These are phyloP conservation scores for Diaporthe nobilis DNA, from an alignment of 2,329 filamentous ascomycete genomes.

Conservation along the genomic window DNA sequence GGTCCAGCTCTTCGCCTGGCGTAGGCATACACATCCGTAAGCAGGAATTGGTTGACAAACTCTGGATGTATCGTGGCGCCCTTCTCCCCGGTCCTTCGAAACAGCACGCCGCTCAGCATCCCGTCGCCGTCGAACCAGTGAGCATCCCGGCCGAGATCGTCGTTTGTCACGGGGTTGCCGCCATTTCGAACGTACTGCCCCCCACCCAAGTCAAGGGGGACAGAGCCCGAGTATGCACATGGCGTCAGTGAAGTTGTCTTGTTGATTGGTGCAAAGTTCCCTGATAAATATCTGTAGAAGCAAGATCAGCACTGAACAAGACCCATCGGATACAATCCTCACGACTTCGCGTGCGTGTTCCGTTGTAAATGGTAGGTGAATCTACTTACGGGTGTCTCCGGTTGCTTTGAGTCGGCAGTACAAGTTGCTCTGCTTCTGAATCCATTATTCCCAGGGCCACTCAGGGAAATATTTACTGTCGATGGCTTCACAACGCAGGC, in stretches of 20 bases:
- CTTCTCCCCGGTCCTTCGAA: slow-evolving; percentile 59
- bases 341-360: too few relatives aligned
- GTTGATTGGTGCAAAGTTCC: slow-evolving; percentile 79
- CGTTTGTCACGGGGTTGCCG: slow-evolving; percentile 75
- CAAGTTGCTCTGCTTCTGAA: slow-evolving; percentile 3
- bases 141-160: slow-evolving; percentile 71
- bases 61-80: slow-evolving; percentile 64
- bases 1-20: slow-evolving; percentile 57
- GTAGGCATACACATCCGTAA: slow-evolving; percentile 76
- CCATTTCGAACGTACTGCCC: slow-evolving; percentile 82
- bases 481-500: neutral
- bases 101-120: slow-evolving; percentile 79
- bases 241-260: slow-evolving; percentile 67
- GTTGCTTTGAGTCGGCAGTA: neutral
- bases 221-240: slow-evolving; percentile 69
- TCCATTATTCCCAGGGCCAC: neutral
- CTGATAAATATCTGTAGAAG: slow-evolving; percentile 68
- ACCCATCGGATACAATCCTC: neutral
- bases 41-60: slow-evolving; percentile 78
- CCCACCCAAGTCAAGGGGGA: slow-evolving; percentile 75
- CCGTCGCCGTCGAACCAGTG: slow-evolving; percentile 85
- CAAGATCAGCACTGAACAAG: neutral
- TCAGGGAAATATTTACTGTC: neutral
- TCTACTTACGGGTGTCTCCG: slow-evolving; percentile 27
- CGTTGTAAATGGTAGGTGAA: neutral